phyloP scores from a whole-genome alignment of 371 early-diverging fungal genomes.

The Zychaea mexicana region DNA sequence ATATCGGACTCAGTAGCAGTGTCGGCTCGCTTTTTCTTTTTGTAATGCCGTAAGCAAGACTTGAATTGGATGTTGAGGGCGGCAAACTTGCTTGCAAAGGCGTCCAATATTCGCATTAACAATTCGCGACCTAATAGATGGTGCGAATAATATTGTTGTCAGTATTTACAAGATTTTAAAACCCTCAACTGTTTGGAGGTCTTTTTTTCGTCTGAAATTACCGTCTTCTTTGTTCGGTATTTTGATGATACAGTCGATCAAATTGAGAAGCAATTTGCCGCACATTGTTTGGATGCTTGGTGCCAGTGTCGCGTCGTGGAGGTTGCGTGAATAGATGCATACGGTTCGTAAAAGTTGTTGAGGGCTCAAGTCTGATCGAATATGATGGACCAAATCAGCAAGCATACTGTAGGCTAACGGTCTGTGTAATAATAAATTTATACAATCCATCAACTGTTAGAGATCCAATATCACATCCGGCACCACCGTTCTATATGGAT shows the following conservation, averaged over 20 bases:
- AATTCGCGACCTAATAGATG: slow-evolving; percentile 68
- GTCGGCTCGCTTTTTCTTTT: slow-evolving; percentile 35
- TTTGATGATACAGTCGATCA: slow-evolving; percentile 85
- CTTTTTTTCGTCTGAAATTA: too few species aligned
- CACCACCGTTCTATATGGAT: too few species aligned
- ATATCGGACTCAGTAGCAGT: slow-evolving; percentile 16
- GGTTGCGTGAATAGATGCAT: slow-evolving; percentile 85
- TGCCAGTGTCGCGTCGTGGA: slow-evolving; percentile 88
- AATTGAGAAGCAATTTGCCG: slow-evolving; percentile 88
- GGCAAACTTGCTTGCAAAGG: slow-evolving; percentile 80
- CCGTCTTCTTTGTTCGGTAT: slow-evolving; percentile 66
- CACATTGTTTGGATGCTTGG: slow-evolving; percentile 96
- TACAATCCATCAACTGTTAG: too few species aligned
- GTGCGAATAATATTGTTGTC: not conserved
- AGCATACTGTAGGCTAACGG: slow-evolving; percentile 94
- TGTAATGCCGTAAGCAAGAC: slow-evolving; percentile 53
- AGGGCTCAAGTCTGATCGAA: slow-evolving; percentile 82
- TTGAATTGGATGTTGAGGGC: slow-evolving; percentile 69
- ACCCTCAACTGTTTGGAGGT: too few species aligned
- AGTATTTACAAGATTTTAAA: too few species aligned
- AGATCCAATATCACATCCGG: too few species aligned
- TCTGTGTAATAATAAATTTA: too few species aligned
- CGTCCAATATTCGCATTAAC: slow-evolving; percentile 83
- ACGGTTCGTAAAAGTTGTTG: slow-evolving; percentile 81
- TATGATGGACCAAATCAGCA: slow-evolving; percentile 94